Evolutionary conservation across 345 rosid genomes (phyloP).

Genomic region (Pugionium cornutum): DNA sequence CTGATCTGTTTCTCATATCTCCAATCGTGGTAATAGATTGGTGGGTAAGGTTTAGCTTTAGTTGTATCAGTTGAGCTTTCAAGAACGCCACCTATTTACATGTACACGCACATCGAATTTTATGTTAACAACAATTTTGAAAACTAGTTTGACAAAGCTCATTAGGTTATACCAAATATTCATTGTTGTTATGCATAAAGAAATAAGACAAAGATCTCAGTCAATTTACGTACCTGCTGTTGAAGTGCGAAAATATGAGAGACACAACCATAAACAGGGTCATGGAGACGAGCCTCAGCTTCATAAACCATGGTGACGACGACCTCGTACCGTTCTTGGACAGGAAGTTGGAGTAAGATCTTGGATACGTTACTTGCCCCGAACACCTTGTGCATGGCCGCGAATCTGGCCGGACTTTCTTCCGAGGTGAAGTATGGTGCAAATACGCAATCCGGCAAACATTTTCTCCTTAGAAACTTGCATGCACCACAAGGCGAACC

Average conservation of each 20-base stretch:
- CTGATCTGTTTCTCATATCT: conserved; percentile 13
- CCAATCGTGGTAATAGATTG: conserved; percentile 27
- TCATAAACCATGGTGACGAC: conserved; percentile 57
- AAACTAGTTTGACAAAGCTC: not conserved
- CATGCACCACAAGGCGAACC: conserved; percentile 63
- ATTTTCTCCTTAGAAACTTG: conserved; percentile 54
- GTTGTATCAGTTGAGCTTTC: conserved; percentile 80
- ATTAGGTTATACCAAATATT: not conserved
- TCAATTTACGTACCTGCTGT: conserved; percentile 41
- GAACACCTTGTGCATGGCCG: conserved; percentile 59
- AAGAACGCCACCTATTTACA: conserved; percentile 57
- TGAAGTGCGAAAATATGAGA: conserved; percentile 56
- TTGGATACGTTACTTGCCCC: conserved; percentile 60
- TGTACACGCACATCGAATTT: not conserved
- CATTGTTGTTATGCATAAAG: not conserved
- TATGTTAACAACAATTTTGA: no score
- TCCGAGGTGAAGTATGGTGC: conserved; percentile 51
- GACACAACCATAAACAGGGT: conserved; percentile 23
- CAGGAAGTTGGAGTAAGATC: conserved; percentile 48
- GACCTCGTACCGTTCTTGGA: conserved; percentile 48
- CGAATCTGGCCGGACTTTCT: conserved; percentile 49
- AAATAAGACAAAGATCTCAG: not conserved
- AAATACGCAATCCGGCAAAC: conserved; percentile 48
- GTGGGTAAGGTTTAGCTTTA: conserved; percentile 57
- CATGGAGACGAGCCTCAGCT: conserved; percentile 54